Percentiles rank a stretch among this genome's conserved stretches.
These are phyloP conservation scores for Castanea crenata DNA, from an alignment of 306 rosid species.

Conservation along the genomic window DNA sequence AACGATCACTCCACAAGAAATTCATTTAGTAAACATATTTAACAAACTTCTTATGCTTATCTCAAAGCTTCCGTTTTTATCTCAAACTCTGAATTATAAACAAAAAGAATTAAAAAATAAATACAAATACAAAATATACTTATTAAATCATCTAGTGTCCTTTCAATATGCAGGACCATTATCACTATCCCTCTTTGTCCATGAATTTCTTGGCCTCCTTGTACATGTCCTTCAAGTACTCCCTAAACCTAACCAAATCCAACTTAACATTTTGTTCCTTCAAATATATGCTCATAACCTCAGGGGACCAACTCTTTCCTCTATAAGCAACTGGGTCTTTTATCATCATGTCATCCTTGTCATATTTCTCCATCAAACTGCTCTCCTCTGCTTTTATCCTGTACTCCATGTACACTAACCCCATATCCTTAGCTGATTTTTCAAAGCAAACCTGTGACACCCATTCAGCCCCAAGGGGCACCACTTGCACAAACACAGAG, in stretches of 20 bases:
- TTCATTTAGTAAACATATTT: too few relatives aligned
- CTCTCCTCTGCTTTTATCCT: slow-evolving; percentile 37
- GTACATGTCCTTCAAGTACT: slow-evolving; percentile 25
- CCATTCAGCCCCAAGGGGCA: slow-evolving; percentile 42
- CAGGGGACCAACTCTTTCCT: slow-evolving; percentile 18
- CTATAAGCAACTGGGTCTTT: slow-evolving; percentile 21
- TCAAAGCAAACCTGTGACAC: slow-evolving; percentile 23
- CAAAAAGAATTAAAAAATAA: too few relatives aligned
- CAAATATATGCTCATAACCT: slow-evolving; percentile 32
- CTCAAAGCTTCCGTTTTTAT: too few relatives aligned
- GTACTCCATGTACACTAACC: slow-evolving; percentile 36
- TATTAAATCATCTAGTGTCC: too few relatives aligned
- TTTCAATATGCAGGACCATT: background rate
- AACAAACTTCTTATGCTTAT: too few relatives aligned
- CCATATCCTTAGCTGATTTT: slow-evolving; percentile 19
- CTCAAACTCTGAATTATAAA: too few relatives aligned
- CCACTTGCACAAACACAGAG: slow-evolving; percentile 37
- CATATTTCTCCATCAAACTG: slow-evolving; percentile 35
- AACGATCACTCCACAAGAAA: too few relatives aligned
- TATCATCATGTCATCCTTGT: slow-evolving; percentile 14
- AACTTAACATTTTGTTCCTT: slow-evolving; percentile 36
- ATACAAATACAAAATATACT: too few relatives aligned
- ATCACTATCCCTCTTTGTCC: background rate
- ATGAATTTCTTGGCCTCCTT: slow-evolving; percentile 22
- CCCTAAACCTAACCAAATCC: slow-evolving; percentile 33